Conservation (phyloP, 257 asterid genomes). For the Sherardia arvensis region DNA sequence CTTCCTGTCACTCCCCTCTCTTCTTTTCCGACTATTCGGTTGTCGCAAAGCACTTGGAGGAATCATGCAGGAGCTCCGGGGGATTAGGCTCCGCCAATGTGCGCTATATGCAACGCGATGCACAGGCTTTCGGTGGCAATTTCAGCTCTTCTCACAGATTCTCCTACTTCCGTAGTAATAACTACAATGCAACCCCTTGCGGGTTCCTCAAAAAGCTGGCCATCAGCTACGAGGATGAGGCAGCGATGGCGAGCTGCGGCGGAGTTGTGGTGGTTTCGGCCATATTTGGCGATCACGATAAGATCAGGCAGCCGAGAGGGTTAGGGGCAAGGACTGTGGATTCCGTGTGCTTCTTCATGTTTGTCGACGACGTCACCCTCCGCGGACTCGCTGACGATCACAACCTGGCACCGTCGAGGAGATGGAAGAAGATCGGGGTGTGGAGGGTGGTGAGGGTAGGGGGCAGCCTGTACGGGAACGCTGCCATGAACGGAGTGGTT, state of each 20-base stretch:
- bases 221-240: slow-evolving; percentile 38
- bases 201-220: slow-evolving; percentile 70
- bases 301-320: no score
- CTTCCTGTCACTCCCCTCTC: slow-evolving; percentile 75
- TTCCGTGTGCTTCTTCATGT: slow-evolving; percentile 66
- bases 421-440: slow-evolving; percentile 56
- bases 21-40: slow-evolving; percentile 58
- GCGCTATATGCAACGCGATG: slow-evolving; percentile 44
- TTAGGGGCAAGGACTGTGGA: slow-evolving; percentile 56
- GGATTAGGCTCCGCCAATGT: slow-evolving; percentile 24
- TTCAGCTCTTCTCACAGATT: slow-evolving; percentile 38
- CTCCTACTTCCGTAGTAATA: slow-evolving; percentile 36
- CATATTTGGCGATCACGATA: slow-evolving; percentile 73
- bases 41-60: slow-evolving; percentile 38
- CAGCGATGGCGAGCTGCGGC: slow-evolving; percentile 50
- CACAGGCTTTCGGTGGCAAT: slow-evolving; percentile 68
- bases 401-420: slow-evolving; percentile 31
- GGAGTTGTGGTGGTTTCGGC: slow-evolving; percentile 79
- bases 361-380: slow-evolving; percentile 68
- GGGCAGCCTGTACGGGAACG: slow-evolving; percentile 35
- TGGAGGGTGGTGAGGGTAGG: slow-evolving; percentile 64
- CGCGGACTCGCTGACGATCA: slow-evolving; percentile 35
- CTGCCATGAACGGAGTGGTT: slow-evolving; percentile 84
- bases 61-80: slow-evolving; percentile 24
- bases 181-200: slow-evolving; percentile 55